Base-by-base conservation (phyloP, 169 alveolate species). In the Ichthyophthirius multifiliis region DNA sequence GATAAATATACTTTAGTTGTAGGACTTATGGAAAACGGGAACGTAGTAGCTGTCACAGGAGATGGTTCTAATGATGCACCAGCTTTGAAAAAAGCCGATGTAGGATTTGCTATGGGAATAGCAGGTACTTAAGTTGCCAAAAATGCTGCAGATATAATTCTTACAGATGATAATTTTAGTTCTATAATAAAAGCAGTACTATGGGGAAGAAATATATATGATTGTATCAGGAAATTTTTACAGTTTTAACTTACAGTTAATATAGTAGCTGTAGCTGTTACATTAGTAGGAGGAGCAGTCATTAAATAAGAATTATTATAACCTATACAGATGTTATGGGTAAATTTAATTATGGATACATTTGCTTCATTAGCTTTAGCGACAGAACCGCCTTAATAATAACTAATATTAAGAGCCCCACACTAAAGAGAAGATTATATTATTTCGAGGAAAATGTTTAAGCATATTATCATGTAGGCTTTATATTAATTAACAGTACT, bases 61-160 rank as follows among this genome's bases (percentile, higher is more conserved):
- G 98, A 96, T 88, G 98, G 98, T 39, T 94, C 98, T 31, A 95
- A 96, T 87, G 99, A 97, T 89, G 98, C 97, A 30, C 99, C 99
- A 48, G 99, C 99, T 46, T 88, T 97, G 55, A 93, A 91, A 76
- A 96, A 95, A 89, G 98, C 98, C 0, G 97, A 95, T 87, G 97
- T 97, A 18, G 99, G 99, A 34, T 89, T 97, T 83, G 97, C 98
- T 55, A 97, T 96, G 98, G 99, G 99, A 46, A 90, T 93, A 2
- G 90, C 97, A 37, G 98, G 97, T 34, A 90, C 97, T 35, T 98
- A 96, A 45, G 96, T 96, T 44, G 99, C 99, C 20, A 96, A 96
- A 89, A 96, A 95, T 37, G 98, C 97, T 9, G 94, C 98, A 31
- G 97, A 93, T 80, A 95, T 97, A 43, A 92, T 95, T 13, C 84